Base-by-base conservation (phyloP, 1,139 yeast species). In the Barnettozyma hawaiiensis region DNA sequence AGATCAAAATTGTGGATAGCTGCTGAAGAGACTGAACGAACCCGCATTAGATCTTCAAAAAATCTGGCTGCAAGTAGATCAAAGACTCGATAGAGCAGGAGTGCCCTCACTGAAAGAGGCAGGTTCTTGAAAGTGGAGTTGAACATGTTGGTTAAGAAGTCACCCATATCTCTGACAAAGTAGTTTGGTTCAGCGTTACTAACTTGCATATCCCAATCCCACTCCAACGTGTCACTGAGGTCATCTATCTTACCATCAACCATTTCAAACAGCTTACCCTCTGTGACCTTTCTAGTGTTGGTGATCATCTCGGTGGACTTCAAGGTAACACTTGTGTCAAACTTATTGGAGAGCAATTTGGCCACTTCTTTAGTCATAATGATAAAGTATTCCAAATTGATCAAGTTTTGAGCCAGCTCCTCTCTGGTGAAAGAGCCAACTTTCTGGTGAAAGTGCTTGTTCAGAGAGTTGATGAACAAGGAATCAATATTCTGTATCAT, bases 381-480 rank as follows among this genome's bases (percentile, higher is more conserved):
- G 37, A 84, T 73, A 61, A 90, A 90, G 62, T 86, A 87, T 57
- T 92, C 97, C 55, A 90, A 69, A 60, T 92, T 89, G 46, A 94
- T 82, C 52, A 85, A 71, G 52, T 87, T 86, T 64, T 92, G 97
- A 0, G 96, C 85, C 35, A 89, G 76, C 51, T 89, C 89, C 62
- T 92, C 98, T 60, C 95, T 85, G 47, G 89, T 84, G 23, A 82
- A 78, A 2, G 85, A 73, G 52, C 78, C 71, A 31, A 89, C 72
- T 54, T 85, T 83, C 15, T 73, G 75, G 44, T 74, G 70, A 47
- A 87, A 73, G 47, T 83, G 85, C 41, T 70, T 69, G 51, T 87
- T 77, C 3, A 92, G 85, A 4, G 87, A 78, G 33, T 75, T 75
- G n/a, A 77, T 74, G 47, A 92, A 70, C 8, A 87, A 75, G 18